Evolutionary conservation across 2,329 filamentous ascomycete species (phyloP).

Genomic region (Corniculantispora saksenae): DNA sequence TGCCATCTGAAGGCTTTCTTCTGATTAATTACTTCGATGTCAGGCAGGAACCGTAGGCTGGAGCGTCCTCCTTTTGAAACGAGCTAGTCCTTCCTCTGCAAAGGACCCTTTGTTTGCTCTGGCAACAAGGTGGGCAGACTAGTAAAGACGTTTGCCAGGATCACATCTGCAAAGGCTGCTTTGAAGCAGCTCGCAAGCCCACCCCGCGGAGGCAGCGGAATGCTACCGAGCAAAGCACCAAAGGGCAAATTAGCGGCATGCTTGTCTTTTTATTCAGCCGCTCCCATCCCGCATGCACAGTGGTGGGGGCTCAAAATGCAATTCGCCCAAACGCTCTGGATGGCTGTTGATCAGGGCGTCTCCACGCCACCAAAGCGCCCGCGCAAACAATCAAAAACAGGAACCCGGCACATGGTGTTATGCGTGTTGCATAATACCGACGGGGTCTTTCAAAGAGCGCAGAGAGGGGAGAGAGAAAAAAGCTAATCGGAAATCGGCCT

Average conservation of each 20-base stretch:
- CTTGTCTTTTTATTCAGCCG: not conserved
- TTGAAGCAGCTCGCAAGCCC: not conserved
- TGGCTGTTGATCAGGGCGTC: not conserved
- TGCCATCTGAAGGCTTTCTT: conserved; percentile 38
- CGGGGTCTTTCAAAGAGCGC: not conserved
- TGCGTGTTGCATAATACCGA: not conserved
- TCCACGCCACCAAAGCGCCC: not conserved
- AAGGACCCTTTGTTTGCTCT: not conserved
- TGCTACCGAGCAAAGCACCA: not conserved
- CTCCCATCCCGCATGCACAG: not conserved
- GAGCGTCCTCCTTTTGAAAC: not conserved
- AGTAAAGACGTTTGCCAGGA: not conserved
- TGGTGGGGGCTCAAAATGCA: not conserved
- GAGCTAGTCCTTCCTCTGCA: not conserved
- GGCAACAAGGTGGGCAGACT: not conserved
- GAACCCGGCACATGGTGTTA: not conserved
- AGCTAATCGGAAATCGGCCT: not conserved
- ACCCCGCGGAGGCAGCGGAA: not conserved
- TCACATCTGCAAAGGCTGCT: not conserved
- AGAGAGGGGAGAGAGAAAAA: not conserved
- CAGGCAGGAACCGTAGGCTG: too few relatives aligned
- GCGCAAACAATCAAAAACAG: not conserved
- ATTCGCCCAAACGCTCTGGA: not conserved
- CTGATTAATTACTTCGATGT: not conserved
- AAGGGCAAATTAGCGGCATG: not conserved